Conservation (phyloP, 257 asterid genomes). For the Solanum sitiens region DNA sequence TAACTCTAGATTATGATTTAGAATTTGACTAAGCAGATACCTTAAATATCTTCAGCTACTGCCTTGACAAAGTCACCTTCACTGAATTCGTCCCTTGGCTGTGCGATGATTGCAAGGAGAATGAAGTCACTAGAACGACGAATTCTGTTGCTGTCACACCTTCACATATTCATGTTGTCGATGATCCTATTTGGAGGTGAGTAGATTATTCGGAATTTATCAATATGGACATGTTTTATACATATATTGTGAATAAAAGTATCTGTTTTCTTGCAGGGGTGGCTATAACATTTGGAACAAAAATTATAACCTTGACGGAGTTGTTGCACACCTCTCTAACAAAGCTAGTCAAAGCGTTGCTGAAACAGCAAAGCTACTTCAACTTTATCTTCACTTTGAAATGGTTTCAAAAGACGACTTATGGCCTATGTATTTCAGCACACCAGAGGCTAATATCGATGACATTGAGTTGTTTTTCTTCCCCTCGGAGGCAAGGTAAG, state of each 20-base stretch:
- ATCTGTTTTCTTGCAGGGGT: conserved; percentile 17
- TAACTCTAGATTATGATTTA: too few species aligned
- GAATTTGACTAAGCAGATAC: too few species aligned
- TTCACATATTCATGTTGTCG: not conserved
- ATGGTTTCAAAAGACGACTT: conserved; percentile 41
- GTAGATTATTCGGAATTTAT: not conserved
- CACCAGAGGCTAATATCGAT: conserved; percentile 24
- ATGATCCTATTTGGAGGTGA: conserved; percentile 57
- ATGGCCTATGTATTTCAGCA: conserved; percentile 57
- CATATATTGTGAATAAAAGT: not conserved
- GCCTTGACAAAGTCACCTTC: not conserved
- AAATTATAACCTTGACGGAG: conserved; percentile 15
- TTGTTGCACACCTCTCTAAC: conserved; percentile 41
- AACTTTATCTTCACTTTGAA: conserved; percentile 37
- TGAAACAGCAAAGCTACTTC: conserved; percentile 28
- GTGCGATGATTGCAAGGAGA: conserved; percentile 1
- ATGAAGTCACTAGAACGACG: not conserved
- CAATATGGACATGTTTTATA: not conserved
- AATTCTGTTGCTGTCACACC: not conserved
- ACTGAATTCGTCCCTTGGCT: conserved; percentile 5
- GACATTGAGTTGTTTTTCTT: conserved; percentile 66
- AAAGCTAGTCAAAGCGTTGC: conserved; percentile 34
- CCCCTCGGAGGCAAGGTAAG: conserved; percentile 36
- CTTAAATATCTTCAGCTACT: conserved; percentile 7
- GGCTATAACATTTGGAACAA: conserved; percentile 24